Evolutionary conservation across 1,139 yeast species (phyloP).

Genomic region (Arxiozyma slooffiae): DNA sequence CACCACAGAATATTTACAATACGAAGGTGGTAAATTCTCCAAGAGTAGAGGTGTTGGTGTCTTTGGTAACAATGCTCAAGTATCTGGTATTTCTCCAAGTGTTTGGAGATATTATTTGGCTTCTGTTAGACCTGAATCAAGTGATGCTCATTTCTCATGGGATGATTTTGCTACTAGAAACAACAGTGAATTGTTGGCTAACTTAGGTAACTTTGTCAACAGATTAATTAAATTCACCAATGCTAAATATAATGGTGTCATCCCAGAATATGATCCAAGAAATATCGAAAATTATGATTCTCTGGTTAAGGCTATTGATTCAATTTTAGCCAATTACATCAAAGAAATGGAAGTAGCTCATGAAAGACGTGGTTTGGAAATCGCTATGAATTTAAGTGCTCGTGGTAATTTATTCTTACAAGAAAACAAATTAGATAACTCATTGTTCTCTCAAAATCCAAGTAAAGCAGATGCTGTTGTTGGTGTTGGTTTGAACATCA

Average conservation of each 20-base stretch:
- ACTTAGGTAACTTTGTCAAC: constrained; percentile 93
- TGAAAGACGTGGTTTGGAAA: constrained; percentile 62
- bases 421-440: constrained; percentile 88
- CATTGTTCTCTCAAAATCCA: constrained; percentile 65
- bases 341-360: constrained; percentile 69
- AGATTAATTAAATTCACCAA: constrained; percentile 81
- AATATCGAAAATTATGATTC: constrained; percentile 41
- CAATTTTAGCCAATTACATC: constrained; percentile 50
- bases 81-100: constrained; percentile 79
- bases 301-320: constrained; percentile 51
- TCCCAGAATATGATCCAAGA: constrained; percentile 50
- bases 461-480: constrained; percentile 85
- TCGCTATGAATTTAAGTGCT: constrained; percentile 60
- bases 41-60: constrained; percentile 96
- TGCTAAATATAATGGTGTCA: constrained; percentile 86
- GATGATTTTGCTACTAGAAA: constrained; percentile 87
- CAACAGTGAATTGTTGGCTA: constrained; percentile 86
- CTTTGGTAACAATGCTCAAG: constrained; percentile 94
- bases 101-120: constrained; percentile 97
- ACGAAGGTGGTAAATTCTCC: constrained; percentile 96
- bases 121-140: constrained; percentile 85
- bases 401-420: constrained; percentile 86
- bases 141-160: constrained; percentile 97
- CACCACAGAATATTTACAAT: constrained; percentile 93
- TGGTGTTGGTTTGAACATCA: constrained; percentile 80